Evolutionary conservation across 768 basidiomycete species (phyloP), one percentile per base, ranked within the genome.

Genomic region (Mycena amicta): DNA sequence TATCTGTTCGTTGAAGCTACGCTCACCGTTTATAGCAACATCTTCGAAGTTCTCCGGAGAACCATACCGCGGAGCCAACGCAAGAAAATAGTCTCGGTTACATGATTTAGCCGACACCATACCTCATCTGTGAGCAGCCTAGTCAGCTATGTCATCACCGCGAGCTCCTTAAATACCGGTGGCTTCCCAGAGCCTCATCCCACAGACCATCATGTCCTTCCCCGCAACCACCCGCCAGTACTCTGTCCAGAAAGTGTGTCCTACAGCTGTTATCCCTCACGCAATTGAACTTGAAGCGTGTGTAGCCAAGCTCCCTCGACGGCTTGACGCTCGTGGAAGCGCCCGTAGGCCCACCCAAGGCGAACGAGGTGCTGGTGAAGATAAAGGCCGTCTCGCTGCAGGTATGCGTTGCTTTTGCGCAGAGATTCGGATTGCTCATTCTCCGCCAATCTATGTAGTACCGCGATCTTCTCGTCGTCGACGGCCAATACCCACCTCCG

Each of bases 341-440:
- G 5, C 60, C 67, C 3, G 50, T 76, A 25, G 54, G 54, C 6
- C 62, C 70, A 50, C 79, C 77, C 2, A 77, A 73, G 50, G 67
- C 81, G 1, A 74, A 68, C 23, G 79, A 87, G 53, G 85, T 84
- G 5, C 74, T 85, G 25, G 79, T 87, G 60, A 83, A 81, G 46
- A 63, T 72, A 82, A 79, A 82, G 55, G 82, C 83, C 0, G 83
- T 84, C 16, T 86, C 85, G 30, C 71, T 86, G 8, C 80, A 84
- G 70, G 80, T 79, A 52, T 39, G 66, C 26, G 31, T 3, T 28
- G 41, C 37, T 31, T 30, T 3, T 39, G 23, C 26, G 18, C 11
- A 20, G n/a, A 27, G 4, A 22, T 1, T 52, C 25, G 12, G 18
- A 41, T 28, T 28, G 49, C 8, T 30, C 22, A 20, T 26, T 45